Evolutionary conservation across 2,329 filamentous ascomycete species (phyloP), one percentile per base, ranked within the genome.

Genomic region (Zopfia rhizophila): DNA sequence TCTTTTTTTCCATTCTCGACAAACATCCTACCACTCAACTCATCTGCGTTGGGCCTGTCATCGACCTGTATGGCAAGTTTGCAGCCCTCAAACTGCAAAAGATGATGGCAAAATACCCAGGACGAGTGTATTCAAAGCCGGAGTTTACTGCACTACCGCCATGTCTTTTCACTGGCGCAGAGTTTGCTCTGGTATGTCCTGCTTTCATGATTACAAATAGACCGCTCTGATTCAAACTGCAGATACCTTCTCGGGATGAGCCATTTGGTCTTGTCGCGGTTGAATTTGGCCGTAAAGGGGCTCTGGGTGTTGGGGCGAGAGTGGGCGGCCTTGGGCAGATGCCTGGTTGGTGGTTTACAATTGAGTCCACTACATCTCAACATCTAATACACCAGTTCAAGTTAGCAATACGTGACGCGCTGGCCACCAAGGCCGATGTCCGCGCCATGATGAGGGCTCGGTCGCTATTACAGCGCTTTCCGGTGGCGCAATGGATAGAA

Each of bases 301-400:
- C 85, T 14, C 75, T 88, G 30, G 85, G 85, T 56, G 83, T 88
- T 44, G 85, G 85, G 32, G 82, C 84, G 25, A 77, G 84, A 41
- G 85, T 88, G 25, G 85, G 85, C 54, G 85, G 85, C 42, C 75
- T 88, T 13, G 60, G 85, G 12, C 82, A 86, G 61, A 87, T 88
- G 84, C 85, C 85, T 14, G 85, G 85, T 16, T 87, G 84, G 81
- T 88, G 85, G 85, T 88, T 82, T 64, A 87, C 85, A 0, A 81
- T 88, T 44, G 85, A 88, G 63, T 86, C 83, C 0, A 84, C 79
- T 5, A 82, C 82, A 2, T 85, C 84, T 0, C 78, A 78, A 31
- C 85, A 88, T 70, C 70, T 87, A 29, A 74, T 87, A 41, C 79
- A 82, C 32, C 85, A 88, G 61, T 87, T 88, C 74, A 84, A 82